These are phyloP conservation scores for Russula griseocarnosa DNA, from an alignment of 768 basidiomycete species.

Conservation along the genomic window DNA sequence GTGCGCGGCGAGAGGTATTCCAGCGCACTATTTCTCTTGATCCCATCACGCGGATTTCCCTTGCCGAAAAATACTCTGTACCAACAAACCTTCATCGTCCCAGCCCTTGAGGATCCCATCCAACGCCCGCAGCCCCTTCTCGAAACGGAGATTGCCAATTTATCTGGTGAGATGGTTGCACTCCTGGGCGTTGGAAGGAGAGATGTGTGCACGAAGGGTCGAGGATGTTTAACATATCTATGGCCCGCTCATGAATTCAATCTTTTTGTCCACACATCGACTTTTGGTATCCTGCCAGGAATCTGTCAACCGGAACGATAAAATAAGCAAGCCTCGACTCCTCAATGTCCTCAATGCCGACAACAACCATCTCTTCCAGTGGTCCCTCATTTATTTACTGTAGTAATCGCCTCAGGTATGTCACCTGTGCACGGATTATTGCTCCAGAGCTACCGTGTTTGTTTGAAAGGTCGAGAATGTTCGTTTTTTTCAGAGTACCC, in stretches of 20 bases:
- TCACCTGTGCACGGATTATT: background rate
- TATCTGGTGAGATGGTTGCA: conserved; percentile 1
- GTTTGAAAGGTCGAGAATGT: background rate
- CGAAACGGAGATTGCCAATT: background rate
- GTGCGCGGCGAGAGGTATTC: conserved; percentile 16
- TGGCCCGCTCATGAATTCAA: no score
- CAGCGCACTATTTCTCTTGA: background rate
- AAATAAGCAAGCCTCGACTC: no score
- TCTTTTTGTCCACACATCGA: no score
- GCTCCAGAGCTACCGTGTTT: background rate
- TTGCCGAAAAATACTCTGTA: background rate
- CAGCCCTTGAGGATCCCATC: background rate
- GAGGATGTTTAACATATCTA: background rate
- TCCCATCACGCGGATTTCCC: background rate
- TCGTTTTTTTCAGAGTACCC: conserved; percentile 3
- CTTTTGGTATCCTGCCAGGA: no score
- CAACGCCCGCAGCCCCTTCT: background rate
- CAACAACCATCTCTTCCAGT: no score
- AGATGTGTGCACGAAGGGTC: background rate
- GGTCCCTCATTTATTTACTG: no score
- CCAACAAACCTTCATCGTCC: background rate
- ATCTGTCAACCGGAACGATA: no score
- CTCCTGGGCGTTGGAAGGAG: background rate
- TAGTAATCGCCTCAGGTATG: background rate
- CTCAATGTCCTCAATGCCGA: no score